Evolutionary conservation across 768 basidiomycete species (phyloP), one percentile per base, ranked within the genome.

Genomic region (Amanita inopinata): DNA sequence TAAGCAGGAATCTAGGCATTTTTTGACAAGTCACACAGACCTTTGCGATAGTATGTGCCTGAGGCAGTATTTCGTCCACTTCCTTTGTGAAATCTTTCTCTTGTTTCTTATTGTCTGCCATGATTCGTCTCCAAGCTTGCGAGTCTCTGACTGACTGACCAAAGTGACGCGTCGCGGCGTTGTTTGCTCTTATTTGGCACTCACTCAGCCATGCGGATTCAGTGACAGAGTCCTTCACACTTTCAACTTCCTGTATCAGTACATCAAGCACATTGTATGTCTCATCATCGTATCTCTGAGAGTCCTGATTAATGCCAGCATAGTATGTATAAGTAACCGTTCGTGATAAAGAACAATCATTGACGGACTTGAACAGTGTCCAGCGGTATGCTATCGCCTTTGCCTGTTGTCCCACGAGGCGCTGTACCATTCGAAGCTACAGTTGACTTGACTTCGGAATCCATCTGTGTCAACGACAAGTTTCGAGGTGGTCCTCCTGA

Each of bases 81-180:
- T 97, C 91, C 39, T 74, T 67, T 0, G 88, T 83, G 51, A 71
- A 96, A 58, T 97, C 93, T 57, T 76, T 81, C 57, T 89, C 86
- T 62, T 87, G 82, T 62, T 86, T 84, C 66, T 80, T 81, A 61
- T 76, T 73, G 51, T 88, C 86, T 31, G 83, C 69, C 85, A 87
- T 88, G 54, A 61, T 72, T 61, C 66, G 67, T 43, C 41, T 54
- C 57, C 51, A 64, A 51, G 57, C 56, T 54, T 52, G 55, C 56
- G 59, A 62, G 58, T 59, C 62, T 55, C 64, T 51, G 23, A 51
- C 49, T 51, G 35, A 49, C 17, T 46, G 35, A 46, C 54, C 61
- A 59, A 60, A 63, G 61, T 78, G 75, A 80, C 78, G 78, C 79
- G 79, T 80, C 75, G 67, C 67, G 67, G 62, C 62, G 51, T 63